Percentiles rank a stretch among this genome's conserved stretches.
Evolutionary conservation across 768 basidiomycete genomes (phyloP).

Genomic region (Russula sp.): DNA sequence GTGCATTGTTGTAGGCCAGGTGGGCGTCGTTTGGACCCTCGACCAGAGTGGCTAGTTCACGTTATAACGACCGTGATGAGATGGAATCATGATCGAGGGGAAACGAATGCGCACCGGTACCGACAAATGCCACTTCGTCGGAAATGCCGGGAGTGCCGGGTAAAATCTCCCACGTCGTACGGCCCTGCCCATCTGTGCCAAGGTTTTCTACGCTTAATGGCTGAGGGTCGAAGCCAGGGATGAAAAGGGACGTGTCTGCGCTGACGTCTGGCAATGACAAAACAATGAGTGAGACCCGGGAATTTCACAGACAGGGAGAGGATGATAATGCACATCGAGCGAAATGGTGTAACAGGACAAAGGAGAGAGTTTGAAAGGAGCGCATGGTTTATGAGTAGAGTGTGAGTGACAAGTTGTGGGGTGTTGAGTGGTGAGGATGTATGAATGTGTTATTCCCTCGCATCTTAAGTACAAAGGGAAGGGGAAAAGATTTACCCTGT

Average conservation of each 20-base stretch:
- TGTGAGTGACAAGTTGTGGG: background rate
- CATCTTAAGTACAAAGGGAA: background rate
- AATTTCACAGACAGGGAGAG: background rate
- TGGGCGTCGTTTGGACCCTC: slow-evolving; percentile 12
- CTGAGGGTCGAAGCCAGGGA: slow-evolving; percentile 14
- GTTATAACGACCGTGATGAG: background rate
- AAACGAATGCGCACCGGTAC: background rate
- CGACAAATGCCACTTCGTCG: background rate
- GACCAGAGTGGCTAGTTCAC: slow-evolving; percentile 7
- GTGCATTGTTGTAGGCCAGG: background rate
- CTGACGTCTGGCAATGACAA: background rate
- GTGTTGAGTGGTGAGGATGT: background rate
- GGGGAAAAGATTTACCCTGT: no score
- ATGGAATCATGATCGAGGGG: background rate
- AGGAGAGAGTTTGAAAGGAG: background rate
- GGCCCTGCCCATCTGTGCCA: slow-evolving; percentile 7
- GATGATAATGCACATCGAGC: background rate
- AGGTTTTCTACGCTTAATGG: slow-evolving; percentile 9
- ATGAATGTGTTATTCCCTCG: background rate
- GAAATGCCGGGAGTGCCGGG: background rate
- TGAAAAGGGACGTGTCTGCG: slow-evolving; percentile 10
- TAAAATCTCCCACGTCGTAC: slow-evolving; percentile 14
- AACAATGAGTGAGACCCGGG: background rate
- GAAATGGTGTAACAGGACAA: background rate
- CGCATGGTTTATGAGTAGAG: slow-evolving; percentile 13